phyloP scores from a whole-genome alignment of 2,329 filamentous ascomycete species.

The Sordariomycetes sp. region DNA sequence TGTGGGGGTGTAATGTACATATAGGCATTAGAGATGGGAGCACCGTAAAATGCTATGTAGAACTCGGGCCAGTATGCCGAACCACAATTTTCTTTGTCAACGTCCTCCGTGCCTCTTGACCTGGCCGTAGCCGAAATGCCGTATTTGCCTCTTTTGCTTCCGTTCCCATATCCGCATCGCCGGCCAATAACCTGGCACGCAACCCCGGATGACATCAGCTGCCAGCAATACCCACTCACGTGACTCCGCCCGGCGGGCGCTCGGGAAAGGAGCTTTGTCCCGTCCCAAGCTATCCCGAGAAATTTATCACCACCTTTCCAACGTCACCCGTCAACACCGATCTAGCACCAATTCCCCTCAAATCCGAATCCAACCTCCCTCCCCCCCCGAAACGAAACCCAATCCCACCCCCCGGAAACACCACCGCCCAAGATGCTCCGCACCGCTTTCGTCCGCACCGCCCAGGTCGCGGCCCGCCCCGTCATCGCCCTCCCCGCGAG shows the following conservation, averaged over 20 bases:
- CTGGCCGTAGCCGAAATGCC: neutral
- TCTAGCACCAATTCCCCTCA: neutral
- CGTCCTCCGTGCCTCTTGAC: neutral
- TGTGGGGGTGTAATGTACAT: slow-evolving; percentile 1
- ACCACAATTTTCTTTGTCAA: neutral
- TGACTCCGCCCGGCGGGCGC: neutral
- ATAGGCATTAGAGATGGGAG: neutral
- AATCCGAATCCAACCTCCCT: neutral
- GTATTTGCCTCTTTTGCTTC: neutral
- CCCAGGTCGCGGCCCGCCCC: slow-evolving; percentile 45
- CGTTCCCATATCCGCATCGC: neutral
- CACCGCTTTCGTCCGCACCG: slow-evolving; percentile 71
- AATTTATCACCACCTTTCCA: slow-evolving; percentile 5
- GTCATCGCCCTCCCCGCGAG: slow-evolving; percentile 43
- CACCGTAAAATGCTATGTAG: neutral
- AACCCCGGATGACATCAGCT: neutral
- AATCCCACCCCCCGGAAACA: neutral
- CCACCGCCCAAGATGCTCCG: slow-evolving; percentile 58
- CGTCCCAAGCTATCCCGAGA: slow-evolving; percentile 4
- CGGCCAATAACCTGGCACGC: neutral
- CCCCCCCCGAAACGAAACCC: neutral
- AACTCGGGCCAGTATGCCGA: neutral
- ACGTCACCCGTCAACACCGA: slow-evolving; percentile 1
- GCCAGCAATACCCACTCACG: neutral
- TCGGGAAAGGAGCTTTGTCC: slow-evolving; percentile 2